Percentiles rank a stretch among this genome's conserved stretches.
Conservation (phyloP, 805 yeast genomes). For the Candida palmyrensis region DNA sequence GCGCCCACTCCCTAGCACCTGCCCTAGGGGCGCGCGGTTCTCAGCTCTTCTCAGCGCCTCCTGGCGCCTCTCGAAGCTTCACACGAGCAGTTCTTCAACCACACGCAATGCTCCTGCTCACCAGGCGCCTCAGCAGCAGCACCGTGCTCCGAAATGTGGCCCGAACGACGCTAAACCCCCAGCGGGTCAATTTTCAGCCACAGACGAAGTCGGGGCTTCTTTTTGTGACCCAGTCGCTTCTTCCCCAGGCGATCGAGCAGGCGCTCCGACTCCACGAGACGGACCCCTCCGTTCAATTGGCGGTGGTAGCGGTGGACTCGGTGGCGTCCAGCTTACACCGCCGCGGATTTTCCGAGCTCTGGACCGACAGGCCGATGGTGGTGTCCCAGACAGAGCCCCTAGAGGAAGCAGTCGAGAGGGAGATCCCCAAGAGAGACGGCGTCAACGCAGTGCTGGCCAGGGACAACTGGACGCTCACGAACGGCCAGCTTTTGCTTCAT, state of each 20-base stretch:
- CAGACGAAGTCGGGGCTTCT: slow-evolving; percentile 26
- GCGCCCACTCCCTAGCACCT: too few relatives aligned
- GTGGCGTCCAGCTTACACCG: slow-evolving; percentile 24
- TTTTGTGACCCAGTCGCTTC: slow-evolving; percentile 31
- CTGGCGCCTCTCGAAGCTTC: too few relatives aligned
- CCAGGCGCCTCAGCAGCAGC: too few relatives aligned
- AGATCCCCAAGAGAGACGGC: slow-evolving; percentile 29
- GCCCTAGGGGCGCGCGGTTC: too few relatives aligned
- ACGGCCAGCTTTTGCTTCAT: slow-evolving; percentile 17
- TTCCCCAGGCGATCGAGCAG: slow-evolving; percentile 25
- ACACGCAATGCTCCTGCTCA: too few relatives aligned
- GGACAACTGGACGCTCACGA: slow-evolving; percentile 34
- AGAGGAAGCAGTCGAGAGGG: slow-evolving; percentile 20
- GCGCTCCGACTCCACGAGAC: slow-evolving; percentile 21
- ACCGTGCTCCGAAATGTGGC: too few relatives aligned
- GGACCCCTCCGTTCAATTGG: slow-evolving; percentile 22
- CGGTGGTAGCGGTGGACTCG: slow-evolving; percentile 39
- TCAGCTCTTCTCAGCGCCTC: too few relatives aligned
- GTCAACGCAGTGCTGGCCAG: slow-evolving; percentile 27
- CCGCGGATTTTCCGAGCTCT: slow-evolving; percentile 34
- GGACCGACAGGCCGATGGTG: slow-evolving; percentile 25
- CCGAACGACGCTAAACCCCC: slow-evolving; percentile 15
- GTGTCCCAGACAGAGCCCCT: slow-evolving; percentile 15
- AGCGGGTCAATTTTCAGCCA: too few relatives aligned
- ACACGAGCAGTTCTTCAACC: too few relatives aligned